A percentile compares a stretch with the other conserved stretches of the same genome.
phyloP scores from a whole-genome alignment of 1,139 yeast genomes.

The Lodderomyces oxycetoniae region DNA sequence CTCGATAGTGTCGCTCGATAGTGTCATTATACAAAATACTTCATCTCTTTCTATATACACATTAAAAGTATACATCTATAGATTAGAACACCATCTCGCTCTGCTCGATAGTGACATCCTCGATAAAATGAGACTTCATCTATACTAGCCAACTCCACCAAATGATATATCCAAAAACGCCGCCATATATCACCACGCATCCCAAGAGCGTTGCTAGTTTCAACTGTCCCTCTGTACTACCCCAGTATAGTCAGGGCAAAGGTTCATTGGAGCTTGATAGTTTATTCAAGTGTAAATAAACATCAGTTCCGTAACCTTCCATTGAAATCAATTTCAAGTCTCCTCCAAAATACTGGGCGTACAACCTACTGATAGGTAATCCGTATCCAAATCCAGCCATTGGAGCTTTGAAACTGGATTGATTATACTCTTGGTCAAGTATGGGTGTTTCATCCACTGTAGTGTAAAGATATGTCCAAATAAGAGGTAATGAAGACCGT shows the following conservation, averaged over 20 bases:
- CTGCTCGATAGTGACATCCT: too few relatives aligned
- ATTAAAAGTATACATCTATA: too few relatives aligned
- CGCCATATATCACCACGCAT: conserved; percentile 1
- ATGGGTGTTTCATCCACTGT: conserved; percentile 75
- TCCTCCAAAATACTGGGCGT: conserved; percentile 89
- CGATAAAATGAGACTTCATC: too few relatives aligned
- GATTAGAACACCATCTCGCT: too few relatives aligned
- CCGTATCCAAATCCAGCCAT: conserved; percentile 97
- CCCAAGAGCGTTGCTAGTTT: conserved; percentile 6
- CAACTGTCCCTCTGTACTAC: conserved; percentile 10
- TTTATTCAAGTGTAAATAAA: conserved; percentile 73
- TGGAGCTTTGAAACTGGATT: conserved; percentile 72
- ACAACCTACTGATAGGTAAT: conserved; percentile 76
- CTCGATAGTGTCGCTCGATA: too few relatives aligned
- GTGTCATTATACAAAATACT: too few relatives aligned
- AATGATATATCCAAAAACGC: conserved; percentile 1
- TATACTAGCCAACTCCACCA: too few relatives aligned
- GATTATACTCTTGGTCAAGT: conserved; percentile 53
- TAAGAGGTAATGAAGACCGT: conserved; percentile 74
- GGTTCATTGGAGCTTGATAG: conserved; percentile 46
- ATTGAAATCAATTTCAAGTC: conserved; percentile 80
- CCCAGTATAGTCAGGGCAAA: conserved; percentile 27
- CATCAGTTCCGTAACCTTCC: conserved; percentile 97
- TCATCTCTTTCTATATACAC: too few relatives aligned
- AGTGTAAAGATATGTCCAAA: conserved; percentile 90